Evolutionary conservation across 192 early-diverging fungal genomes (phyloP), one percentile per base, ranked within the genome.

Genomic region (Podila minutissima): DNA sequence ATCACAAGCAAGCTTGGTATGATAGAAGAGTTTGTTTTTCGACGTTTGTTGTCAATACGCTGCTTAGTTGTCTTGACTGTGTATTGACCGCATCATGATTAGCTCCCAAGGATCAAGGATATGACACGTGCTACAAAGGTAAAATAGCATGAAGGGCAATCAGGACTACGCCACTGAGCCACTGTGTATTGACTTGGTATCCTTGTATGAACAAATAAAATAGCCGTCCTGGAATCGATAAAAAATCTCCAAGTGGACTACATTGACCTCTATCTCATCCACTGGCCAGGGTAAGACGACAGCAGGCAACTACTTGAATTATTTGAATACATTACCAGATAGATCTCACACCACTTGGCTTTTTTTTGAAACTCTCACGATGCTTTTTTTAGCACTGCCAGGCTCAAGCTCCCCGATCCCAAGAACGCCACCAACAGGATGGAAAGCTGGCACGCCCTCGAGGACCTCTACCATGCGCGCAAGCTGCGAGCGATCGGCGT

Each of bases 231-330:
- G 4, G 72, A 76, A 12, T 92, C 91, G 19, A 71, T 93, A 7
- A n/a, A 76, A 26, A 73, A 87, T n/a, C 86, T 93, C 41, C 78
- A 86, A 37, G 72, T 91, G 8, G 89, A 92, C 32, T 93, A 94
- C 38, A 82, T 94, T 48, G 93, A 94, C 69, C 82, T 94, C 0
- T 94, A 92, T 38, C 82, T 94, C 11, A 92, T 94, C 37, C 93
- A 94, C 64, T 94, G 93, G 93, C 93, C 93, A 26, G 91, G 92
- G 74, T 89, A 84, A 84, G 57, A 13, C 12, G 0, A 28, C 24
- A 55, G 24, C 37, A 7, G 46, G 24, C 2, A 55, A 26, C 53
- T 10, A 9, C 53, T 24, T 22, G n/a, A n/a, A n/a, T n/a, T n/a
- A n/a, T 0, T 4, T 26, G 6, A 55, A 4, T 10, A 55, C 19